phyloP scores from a whole-genome alignment of 2,329 filamentous ascomycete species.

The Cephalotrichum gorgonifer region DNA sequence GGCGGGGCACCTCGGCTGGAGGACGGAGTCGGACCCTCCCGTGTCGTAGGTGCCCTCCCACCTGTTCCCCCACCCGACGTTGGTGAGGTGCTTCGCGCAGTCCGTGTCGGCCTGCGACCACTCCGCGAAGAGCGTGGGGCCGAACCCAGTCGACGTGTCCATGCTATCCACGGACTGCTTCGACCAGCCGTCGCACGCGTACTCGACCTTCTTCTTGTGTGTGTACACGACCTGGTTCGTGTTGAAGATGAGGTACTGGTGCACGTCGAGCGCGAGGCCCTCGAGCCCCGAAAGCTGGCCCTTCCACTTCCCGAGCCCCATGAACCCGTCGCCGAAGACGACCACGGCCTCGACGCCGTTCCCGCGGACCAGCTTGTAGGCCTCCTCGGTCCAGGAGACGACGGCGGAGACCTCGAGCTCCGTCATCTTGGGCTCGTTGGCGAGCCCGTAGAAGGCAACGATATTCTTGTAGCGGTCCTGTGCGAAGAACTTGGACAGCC shows the following conservation, averaged over 20 bases:
- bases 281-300: slow-evolving; percentile 48
- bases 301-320: slow-evolving; percentile 63
- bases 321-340: slow-evolving; percentile 65
- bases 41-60: slow-evolving; percentile 61
- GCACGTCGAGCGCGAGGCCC: slow-evolving; percentile 61
- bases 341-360: slow-evolving; percentile 52
- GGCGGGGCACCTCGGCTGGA: slow-evolving; percentile 50
- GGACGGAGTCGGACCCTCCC: slow-evolving; percentile 52
- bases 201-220: slow-evolving; percentile 56
- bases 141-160: slow-evolving; percentile 37
- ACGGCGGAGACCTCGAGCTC: slow-evolving; percentile 42
- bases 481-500: slow-evolving; percentile 16
- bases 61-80: slow-evolving; percentile 57
- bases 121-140: slow-evolving; percentile 66
- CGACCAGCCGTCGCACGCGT: slow-evolving; percentile 60
- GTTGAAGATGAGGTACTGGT: slow-evolving; percentile 75
- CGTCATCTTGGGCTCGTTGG: slow-evolving; percentile 55
- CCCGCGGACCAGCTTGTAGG: slow-evolving; percentile 40
- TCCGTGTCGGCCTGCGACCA: slow-evolving; percentile 70
- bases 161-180: slow-evolving; percentile 48
- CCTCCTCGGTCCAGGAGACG: slow-evolving; percentile 46
- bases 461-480: slow-evolving; percentile 33
- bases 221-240: slow-evolving; percentile 52
- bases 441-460: slow-evolving; percentile 56
- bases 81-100: slow-evolving; percentile 51